A percentile compares a stretch with the other conserved stretches of the same genome.
Conservation (phyloP, 108 stramenopile species). For the Conticribra weissflogii region DNA sequence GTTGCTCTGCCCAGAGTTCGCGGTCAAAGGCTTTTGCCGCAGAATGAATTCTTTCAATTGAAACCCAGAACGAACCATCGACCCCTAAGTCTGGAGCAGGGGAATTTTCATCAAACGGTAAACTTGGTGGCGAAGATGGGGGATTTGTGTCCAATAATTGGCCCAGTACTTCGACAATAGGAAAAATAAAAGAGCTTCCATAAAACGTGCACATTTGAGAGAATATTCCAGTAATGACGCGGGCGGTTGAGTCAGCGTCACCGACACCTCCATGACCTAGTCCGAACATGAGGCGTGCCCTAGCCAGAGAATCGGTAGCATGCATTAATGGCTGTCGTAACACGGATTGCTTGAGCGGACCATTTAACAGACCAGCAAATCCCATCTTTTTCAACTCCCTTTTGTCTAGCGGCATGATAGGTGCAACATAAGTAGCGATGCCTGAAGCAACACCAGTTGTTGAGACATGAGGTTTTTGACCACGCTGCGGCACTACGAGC, state of each 20-base stretch:
- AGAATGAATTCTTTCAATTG: constrained; percentile 79
- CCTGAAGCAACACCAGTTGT: constrained; percentile 62
- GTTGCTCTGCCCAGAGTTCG: constrained; percentile 84
- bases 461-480: constrained; percentile 17
- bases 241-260: constrained; percentile 69
- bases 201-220: constrained; percentile 87
- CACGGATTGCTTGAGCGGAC: constrained; percentile 77
- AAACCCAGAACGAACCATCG: constrained; percentile 81
- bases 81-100: constrained; percentile 83
- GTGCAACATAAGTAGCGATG: constrained; percentile 74
- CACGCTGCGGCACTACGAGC: constrained; percentile 28
- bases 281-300: constrained; percentile 89
- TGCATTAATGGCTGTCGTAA: constrained; percentile 82
- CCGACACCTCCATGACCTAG: constrained; percentile 57
- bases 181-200: constrained; percentile 78
- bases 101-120: constrained; percentile 83
- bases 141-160: constrained; percentile 66
- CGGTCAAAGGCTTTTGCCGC: constrained; percentile 87
- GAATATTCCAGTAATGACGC: constrained; percentile 80
- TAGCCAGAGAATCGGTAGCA: constrained; percentile 83
- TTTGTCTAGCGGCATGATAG: constrained; percentile 71
- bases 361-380: constrained; percentile 70
- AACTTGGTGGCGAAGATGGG: constrained; percentile 67
- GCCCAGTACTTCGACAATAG: constrained; percentile 72
- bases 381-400: constrained; percentile 59